Evolutionary conservation across 495 filamentous ascomycete species (phyloP).

Genomic region (Tuber melanosporum): DNA sequence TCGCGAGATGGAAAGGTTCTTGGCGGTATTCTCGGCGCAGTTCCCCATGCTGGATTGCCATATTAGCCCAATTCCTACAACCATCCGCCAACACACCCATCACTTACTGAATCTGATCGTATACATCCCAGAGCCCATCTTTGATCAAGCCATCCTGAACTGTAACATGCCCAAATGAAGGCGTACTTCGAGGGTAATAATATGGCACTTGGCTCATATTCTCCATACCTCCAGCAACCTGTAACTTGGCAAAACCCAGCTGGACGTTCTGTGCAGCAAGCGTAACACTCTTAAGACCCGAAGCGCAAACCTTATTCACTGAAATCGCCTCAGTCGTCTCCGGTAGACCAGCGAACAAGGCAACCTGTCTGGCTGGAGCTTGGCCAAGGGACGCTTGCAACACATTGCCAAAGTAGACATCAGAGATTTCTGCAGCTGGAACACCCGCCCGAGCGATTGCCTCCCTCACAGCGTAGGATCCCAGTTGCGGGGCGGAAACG

Average conservation of each 20-base stretch:
- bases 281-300: slow-evolving; percentile 82
- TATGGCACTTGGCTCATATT: slow-evolving; percentile 93
- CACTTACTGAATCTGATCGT: slow-evolving; percentile 70
- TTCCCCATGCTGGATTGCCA: slow-evolving; percentile 62
- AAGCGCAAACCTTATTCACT: slow-evolving; percentile 96
- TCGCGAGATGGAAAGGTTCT: slow-evolving; percentile 71
- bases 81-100: too few relatives aligned
- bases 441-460: slow-evolving; percentile 76
- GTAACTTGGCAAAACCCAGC: slow-evolving; percentile 75
- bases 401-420: slow-evolving; percentile 98
- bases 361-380: slow-evolving; percentile 83
- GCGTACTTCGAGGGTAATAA: slow-evolving; percentile 72
- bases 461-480: slow-evolving; percentile 79
- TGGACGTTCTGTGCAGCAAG: slow-evolving; percentile 92
- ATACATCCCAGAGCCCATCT: slow-evolving; percentile 94
- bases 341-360: slow-evolving; percentile 78
- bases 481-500: slow-evolving; percentile 77
- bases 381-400: slow-evolving; percentile 77
- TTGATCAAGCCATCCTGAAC: slow-evolving; percentile 89
- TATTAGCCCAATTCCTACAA: neutral
- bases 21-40: slow-evolving; percentile 92
- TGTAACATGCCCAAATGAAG: slow-evolving; percentile 76
- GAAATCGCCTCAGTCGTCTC: slow-evolving; percentile 74
- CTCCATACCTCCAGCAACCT: slow-evolving; percentile 93
- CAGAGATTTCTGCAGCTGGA: slow-evolving; percentile 66